Conservation (phyloP, 495 filamentous ascomycete genomes). For the Hyaloscypha bicolor region DNA sequence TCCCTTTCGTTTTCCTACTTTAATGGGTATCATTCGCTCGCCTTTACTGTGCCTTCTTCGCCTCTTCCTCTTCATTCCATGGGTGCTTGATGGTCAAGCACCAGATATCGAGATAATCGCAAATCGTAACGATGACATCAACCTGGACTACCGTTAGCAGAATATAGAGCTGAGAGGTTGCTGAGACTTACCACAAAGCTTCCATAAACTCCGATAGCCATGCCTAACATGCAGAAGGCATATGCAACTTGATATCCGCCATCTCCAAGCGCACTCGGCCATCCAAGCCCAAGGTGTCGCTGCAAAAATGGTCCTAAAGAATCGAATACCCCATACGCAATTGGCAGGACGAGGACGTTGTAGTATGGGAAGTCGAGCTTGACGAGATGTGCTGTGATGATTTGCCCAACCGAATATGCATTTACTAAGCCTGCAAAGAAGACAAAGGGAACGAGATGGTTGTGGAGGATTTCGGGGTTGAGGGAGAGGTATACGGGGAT, state of each 20-base stretch:
- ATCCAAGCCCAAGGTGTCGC: slow-evolving; percentile 64
- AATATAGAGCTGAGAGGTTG: background rate
- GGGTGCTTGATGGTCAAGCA: slow-evolving; percentile 94
- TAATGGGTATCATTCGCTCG: slow-evolving; percentile 10
- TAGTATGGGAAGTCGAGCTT: slow-evolving; percentile 83
- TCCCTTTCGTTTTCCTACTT: background rate
- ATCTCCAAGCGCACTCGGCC: slow-evolving; percentile 75
- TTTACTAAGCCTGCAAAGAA: slow-evolving; percentile 87
- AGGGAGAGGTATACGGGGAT: slow-evolving; percentile 78
- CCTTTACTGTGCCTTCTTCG: slow-evolving; percentile 33
- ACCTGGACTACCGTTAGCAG: slow-evolving; percentile 42
- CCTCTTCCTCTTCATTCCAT: slow-evolving; percentile 45
- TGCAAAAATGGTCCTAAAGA: slow-evolving; percentile 68
- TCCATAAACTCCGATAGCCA: slow-evolving; percentile 84
- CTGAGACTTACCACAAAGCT: slow-evolving; percentile 76
- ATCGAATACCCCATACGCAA: slow-evolving; percentile 75
- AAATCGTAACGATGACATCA: slow-evolving; percentile 95
- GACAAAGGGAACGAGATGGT: slow-evolving; percentile 84
- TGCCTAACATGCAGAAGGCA: slow-evolving; percentile 79
- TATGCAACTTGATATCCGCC: slow-evolving; percentile 82
- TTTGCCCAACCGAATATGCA: slow-evolving; percentile 90
- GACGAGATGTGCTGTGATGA: slow-evolving; percentile 90
- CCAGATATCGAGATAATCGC: slow-evolving; percentile 97
- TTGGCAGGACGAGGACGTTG: slow-evolving; percentile 73
- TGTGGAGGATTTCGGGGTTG: slow-evolving; percentile 77